phyloP scores from a whole-genome alignment of 805 yeast species.

The Metschnikowia koreensis region DNA sequence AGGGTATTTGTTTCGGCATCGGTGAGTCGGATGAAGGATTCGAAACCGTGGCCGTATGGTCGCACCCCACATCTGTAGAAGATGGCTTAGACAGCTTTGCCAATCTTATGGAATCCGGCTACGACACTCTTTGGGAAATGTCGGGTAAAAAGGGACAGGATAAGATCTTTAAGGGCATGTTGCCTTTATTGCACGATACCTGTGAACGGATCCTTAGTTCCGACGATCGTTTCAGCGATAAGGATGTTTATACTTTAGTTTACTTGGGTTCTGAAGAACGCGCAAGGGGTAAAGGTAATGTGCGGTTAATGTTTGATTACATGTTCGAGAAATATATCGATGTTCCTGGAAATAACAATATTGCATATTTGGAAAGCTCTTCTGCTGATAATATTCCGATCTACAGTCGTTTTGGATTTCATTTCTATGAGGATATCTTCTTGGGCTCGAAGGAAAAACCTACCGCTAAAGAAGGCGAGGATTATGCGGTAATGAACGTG shows the following conservation, averaged over 20 bases:
- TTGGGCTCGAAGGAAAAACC: constrained; percentile 32
- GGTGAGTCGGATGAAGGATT: constrained; percentile 43
- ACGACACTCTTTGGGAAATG: constrained; percentile 49
- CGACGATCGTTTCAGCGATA: constrained; percentile 40
- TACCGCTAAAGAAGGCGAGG: constrained; percentile 34
- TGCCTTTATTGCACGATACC: constrained; percentile 50
- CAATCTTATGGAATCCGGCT: constrained; percentile 52
- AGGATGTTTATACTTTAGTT: constrained; percentile 42
- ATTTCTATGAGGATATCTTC: constrained; percentile 48
- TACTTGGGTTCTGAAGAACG: constrained; percentile 42
- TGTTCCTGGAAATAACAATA: constrained; percentile 28
- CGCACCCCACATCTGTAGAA: constrained; percentile 42
- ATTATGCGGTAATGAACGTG: constrained; percentile 43
- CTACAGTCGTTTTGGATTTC: constrained; percentile 51
- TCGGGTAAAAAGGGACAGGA: constrained; percentile 48
- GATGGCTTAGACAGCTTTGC: constrained; percentile 46
- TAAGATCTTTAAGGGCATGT: constrained; percentile 49
- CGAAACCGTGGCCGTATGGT: constrained; percentile 57
- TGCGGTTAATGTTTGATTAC: constrained; percentile 47
- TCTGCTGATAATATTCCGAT: constrained; percentile 48
- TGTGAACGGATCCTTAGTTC: constrained; percentile 41
- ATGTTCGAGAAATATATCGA: constrained; percentile 49
- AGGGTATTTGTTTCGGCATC: constrained; percentile 50
- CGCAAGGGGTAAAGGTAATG: constrained; percentile 59
- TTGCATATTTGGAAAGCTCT: constrained; percentile 53